Percentiles rank a stretch among this genome's conserved stretches.
phyloP scores from a whole-genome alignment of 2,329 filamentous ascomycete genomes.

The Anthostomella pinea region DNA sequence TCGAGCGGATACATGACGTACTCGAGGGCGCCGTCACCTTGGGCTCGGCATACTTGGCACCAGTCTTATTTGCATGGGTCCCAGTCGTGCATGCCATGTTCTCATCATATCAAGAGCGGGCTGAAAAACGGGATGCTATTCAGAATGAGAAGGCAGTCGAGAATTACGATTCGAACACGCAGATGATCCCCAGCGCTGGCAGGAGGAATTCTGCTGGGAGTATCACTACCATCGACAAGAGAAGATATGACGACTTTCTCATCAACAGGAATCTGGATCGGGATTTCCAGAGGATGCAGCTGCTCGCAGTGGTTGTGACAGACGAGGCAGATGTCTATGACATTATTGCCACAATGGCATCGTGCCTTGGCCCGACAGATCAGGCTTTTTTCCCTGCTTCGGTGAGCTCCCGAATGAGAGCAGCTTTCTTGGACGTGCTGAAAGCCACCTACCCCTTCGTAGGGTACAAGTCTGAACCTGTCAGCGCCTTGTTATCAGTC shows the following conservation, averaged over 20 bases:
- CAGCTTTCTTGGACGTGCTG: slow-evolving; percentile 67
- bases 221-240: slow-evolving; percentile 60
- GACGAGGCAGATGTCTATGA: slow-evolving; percentile 52
- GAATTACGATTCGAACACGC: slow-evolving; percentile 48
- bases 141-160: slow-evolving; percentile 58
- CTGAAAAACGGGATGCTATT: slow-evolving; percentile 57
- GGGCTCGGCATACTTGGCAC: slow-evolving; percentile 62
- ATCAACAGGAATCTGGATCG: slow-evolving; percentile 48
- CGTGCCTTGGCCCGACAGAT: slow-evolving; percentile 43
- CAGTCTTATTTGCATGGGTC: slow-evolving; percentile 78
- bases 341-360: slow-evolving; percentile 50
- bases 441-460: slow-evolving; percentile 64
- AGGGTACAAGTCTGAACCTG: slow-evolving; percentile 69
- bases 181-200: slow-evolving; percentile 37
- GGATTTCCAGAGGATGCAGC: slow-evolving; percentile 49
- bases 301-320: slow-evolving; percentile 48
- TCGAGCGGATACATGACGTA: slow-evolving; percentile 72
- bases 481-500: slow-evolving; percentile 63
- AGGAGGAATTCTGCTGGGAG: slow-evolving; percentile 60
- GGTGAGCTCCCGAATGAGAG: slow-evolving; percentile 61
- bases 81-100: slow-evolving; percentile 70
- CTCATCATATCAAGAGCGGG: slow-evolving; percentile 58
- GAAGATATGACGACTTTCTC: slow-evolving; percentile 57
- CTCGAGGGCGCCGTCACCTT: slow-evolving; percentile 58
- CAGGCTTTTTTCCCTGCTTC: slow-evolving; percentile 49